phyloP scores from a whole-genome alignment of 768 basidiomycete genomes.

The Suillus subalutaceus region DNA sequence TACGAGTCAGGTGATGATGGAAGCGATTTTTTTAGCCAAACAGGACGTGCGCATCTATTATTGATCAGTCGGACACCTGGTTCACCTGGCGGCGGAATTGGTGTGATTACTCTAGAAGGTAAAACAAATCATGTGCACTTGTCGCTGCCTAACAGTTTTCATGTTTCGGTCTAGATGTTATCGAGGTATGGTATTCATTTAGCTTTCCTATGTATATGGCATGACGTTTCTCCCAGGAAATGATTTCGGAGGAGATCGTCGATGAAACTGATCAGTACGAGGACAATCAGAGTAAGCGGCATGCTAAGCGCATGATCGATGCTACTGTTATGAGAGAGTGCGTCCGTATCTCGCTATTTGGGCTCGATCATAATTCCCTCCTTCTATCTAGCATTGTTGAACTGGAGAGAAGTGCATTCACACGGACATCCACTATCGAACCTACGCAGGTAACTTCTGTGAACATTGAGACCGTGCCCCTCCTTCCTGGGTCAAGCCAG shows the following conservation, averaged over 20 bases:
- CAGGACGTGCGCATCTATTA: slow-evolving; percentile 90
- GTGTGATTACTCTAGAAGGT: slow-evolving; percentile 91
- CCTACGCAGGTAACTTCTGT: slow-evolving; percentile 26
- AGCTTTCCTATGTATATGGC: not conserved
- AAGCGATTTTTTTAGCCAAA: slow-evolving; percentile 61
- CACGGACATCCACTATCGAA: slow-evolving; percentile 33
- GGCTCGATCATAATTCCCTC: not conserved
- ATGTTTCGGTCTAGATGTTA: slow-evolving; percentile 54
- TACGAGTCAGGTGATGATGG: not conserved
- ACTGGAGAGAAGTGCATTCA: slow-evolving; percentile 40
- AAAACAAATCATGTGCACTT: slow-evolving; percentile 17
- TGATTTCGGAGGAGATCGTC: slow-evolving; percentile 95
- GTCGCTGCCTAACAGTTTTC: slow-evolving; percentile 8
- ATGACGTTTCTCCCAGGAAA: slow-evolving; percentile 59
- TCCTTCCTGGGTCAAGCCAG: not conserved
- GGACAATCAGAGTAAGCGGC: slow-evolving; percentile 80
- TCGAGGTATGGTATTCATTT: slow-evolving; percentile 51
- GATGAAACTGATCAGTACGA: slow-evolving; percentile 93
- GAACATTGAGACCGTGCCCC: not conserved
- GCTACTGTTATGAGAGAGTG: slow-evolving; percentile 81
- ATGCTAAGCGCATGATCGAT: slow-evolving; percentile 71
- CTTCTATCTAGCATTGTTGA: slow-evolving; percentile 53
- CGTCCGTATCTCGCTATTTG: slow-evolving; percentile 11
- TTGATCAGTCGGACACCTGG: slow-evolving; percentile 90
- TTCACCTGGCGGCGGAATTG: slow-evolving; percentile 80